A percentile compares a stretch with the other conserved stretches of the same genome.
These are phyloP conservation scores for Pochonia chlamydosporia DNA, from an alignment of 2,329 filamentous ascomycete genomes.

Conservation along the genomic window DNA sequence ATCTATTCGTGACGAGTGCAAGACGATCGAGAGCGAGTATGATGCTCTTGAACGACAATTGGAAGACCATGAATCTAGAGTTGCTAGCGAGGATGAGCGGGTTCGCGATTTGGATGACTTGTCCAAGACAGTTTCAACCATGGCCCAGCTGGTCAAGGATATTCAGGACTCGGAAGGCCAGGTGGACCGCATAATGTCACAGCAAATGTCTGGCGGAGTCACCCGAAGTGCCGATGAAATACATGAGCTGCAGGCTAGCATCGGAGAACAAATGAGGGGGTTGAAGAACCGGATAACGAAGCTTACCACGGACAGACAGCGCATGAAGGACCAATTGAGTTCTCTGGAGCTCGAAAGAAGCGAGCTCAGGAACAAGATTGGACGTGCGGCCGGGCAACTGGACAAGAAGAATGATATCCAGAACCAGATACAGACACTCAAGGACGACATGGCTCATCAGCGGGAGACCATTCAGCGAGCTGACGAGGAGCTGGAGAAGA, in stretches of 20 bases:
- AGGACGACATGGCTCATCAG: slow-evolving; percentile 61
- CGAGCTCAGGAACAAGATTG: slow-evolving; percentile 68
- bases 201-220: slow-evolving; percentile 62
- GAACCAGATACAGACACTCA: slow-evolving; percentile 67
- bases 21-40: slow-evolving; percentile 55
- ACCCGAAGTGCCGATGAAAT: slow-evolving; percentile 77
- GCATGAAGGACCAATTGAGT: slow-evolving; percentile 61
- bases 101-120: slow-evolving; percentile 72
- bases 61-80: slow-evolving; percentile 61
- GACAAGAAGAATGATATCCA: slow-evolving; percentile 73
- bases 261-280: slow-evolving; percentile 60
- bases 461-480: slow-evolving; percentile 62
- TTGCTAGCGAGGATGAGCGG: slow-evolving; percentile 58
- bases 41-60: slow-evolving; percentile 53
- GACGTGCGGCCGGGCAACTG: slow-evolving; percentile 64
- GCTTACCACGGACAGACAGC: slow-evolving; percentile 64
- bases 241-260: slow-evolving; percentile 64
- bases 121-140: slow-evolving; percentile 68
- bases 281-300: slow-evolving; percentile 60
- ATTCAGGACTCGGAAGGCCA: slow-evolving; percentile 66
- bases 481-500: slow-evolving; percentile 66
- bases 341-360: slow-evolving; percentile 71
- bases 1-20: slow-evolving; percentile 56
- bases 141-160: slow-evolving; percentile 66
- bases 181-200: slow-evolving; percentile 67